Percentiles rank a stretch among this genome's conserved stretches.
Conservation (phyloP, 768 basidiomycete species). For the Phlebiopsis gigantea region DNA sequence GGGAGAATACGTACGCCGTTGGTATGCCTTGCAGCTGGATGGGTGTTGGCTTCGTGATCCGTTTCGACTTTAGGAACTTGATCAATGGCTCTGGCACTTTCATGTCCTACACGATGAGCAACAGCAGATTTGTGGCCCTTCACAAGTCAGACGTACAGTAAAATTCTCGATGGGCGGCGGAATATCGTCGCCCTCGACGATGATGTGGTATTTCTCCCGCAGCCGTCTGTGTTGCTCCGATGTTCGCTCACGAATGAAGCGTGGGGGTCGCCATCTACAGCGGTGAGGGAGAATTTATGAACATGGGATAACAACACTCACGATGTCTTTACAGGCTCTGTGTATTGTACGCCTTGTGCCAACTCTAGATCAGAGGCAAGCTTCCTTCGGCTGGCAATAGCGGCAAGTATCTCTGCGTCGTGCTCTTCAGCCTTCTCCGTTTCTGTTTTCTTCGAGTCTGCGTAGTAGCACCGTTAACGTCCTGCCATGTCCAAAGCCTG, state of each 20-base stretch:
- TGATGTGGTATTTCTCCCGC: conserved; percentile 89
- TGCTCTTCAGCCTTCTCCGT: conserved; percentile 82
- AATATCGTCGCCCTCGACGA: conserved; percentile 90
- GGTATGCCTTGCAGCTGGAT: conserved; percentile 98
- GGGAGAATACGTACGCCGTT: conserved; percentile 63
- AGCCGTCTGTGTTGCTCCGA: conserved; percentile 67
- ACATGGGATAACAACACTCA: conserved; percentile 29
- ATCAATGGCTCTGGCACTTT: conserved; percentile 90
- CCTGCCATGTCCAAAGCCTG: neutral
- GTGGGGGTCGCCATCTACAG: conserved; percentile 82
- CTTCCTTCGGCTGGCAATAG: conserved; percentile 86
- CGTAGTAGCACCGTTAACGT: conserved; percentile 12
- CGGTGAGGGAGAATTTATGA: conserved; percentile 2
- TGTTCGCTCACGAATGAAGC: conserved; percentile 67
- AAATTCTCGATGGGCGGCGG: conserved; percentile 93
- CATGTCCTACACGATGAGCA: conserved; percentile 69
- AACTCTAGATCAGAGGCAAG: conserved; percentile 91
- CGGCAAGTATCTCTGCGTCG: conserved; percentile 87
- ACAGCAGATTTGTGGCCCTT: neutral
- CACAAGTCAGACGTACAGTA: conserved; percentile 38
- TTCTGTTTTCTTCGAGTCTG: conserved; percentile 84
- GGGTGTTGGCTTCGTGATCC: conserved; percentile 84
- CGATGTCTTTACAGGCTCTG: conserved; percentile 80
- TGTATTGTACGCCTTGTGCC: conserved; percentile 89
- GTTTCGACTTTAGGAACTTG: conserved; percentile 76